Base-by-base conservation (phyloP, 768 basidiomycete species). In the Psilocybe cyanescens region DNA sequence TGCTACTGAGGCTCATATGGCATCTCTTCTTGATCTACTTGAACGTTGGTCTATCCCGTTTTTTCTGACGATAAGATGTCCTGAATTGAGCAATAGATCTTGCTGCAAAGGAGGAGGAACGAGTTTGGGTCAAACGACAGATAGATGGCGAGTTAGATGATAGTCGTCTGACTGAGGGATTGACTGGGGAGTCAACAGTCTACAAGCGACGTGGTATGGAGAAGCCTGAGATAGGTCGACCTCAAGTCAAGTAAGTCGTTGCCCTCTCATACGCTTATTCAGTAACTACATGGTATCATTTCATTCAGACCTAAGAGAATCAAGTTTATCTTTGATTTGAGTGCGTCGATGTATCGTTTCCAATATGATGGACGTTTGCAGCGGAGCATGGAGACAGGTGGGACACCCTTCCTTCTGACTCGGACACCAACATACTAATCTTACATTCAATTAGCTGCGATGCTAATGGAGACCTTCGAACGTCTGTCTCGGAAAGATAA, bases 311-410 rank as follows among this genome's bases (percentile, higher is more conserved):
- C 87, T 0, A 90, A 90, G 70, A 78, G 88, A 17, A 86, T 90
- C 59, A 78, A 86, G 47, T 88, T 90, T 66, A 75, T 90, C 31
- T 90, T 90, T 64, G 88, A 90, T 67, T 74, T 90, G 49, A 88
- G 86, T 67, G 88, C 83, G 28, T 90, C 88, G 0, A 90, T 90
- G 88, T 89, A 88, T 69, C 87, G 88, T 4, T 90, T 90, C 76
- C 88, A 90, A 61, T 86, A 88, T 57, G 88, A 90, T 68, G 87
- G 86, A 4, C 84, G 88, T 2, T 67, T 90, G 64, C 79, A 84
- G 64, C 72, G 87, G 60, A 87, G 84, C 68, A 76, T 86, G 74
- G 87, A 90, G 70, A 88, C 88, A 56, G 87, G 87, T 86, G 2
- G 24, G 2, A 24, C 24, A 24, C 24, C 19, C 24, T 24, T 24